These are phyloP conservation scores for Forsythia suspensa DNA, from an alignment of 257 asterid genomes.

Conservation along the genomic window DNA sequence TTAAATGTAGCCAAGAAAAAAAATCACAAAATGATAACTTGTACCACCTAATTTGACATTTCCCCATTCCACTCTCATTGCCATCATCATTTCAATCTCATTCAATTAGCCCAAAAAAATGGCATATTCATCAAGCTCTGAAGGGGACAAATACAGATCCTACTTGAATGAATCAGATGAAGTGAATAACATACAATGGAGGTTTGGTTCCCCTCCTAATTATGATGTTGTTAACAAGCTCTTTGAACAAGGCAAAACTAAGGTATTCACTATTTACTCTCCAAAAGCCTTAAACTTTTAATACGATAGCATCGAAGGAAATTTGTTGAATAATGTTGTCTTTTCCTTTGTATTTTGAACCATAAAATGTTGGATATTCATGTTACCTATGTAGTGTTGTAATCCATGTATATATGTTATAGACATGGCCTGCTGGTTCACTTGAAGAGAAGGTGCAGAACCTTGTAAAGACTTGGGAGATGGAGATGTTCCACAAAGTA, in stretches of 20 bases:
- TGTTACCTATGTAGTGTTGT: not conserved
- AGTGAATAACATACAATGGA: conserved; percentile 52
- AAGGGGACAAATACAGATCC: conserved; percentile 52
- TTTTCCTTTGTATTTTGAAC: too few species aligned
- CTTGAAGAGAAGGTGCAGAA: conserved; percentile 54
- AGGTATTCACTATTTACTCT: conserved; percentile 31
- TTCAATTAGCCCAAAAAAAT: conserved; percentile 9
- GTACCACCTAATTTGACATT: not conserved
- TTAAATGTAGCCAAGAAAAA: too few species aligned
- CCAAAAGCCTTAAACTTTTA: not conserved
- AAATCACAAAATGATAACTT: too few species aligned
- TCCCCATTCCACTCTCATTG: too few species aligned
- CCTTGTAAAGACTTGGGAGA: conserved; percentile 57
- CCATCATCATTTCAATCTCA: not conserved
- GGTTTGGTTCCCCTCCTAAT: conserved; percentile 52
- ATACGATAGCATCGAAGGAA: not conserved
- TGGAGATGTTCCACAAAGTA: conserved; percentile 50
- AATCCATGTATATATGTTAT: too few species aligned
- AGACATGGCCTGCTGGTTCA: conserved; percentile 53
- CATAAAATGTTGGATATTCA: not conserved
- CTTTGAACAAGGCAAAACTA: conserved; percentile 75
- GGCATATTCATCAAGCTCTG: conserved; percentile 33
- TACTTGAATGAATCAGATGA: conserved; percentile 49
- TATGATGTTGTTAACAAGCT: conserved; percentile 67
- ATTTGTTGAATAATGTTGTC: not conserved